phyloP scores from a whole-genome alignment of 1,284 basidiomycete genomes.

The Sporisorium iseilematis-ciliati region DNA sequence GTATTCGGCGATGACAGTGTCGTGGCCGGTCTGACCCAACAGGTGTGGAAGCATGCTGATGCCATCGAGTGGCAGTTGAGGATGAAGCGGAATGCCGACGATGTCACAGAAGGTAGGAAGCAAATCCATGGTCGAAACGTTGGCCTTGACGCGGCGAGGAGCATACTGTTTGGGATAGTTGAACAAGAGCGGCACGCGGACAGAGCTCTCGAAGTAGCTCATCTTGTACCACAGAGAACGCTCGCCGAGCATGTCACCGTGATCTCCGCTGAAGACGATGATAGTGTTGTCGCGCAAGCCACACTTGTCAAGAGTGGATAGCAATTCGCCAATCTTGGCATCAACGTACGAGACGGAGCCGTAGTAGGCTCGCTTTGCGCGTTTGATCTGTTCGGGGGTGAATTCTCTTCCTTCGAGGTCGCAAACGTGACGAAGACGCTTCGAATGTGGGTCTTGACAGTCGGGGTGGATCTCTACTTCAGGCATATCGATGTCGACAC shows the following conservation, averaged over 20 bases:
- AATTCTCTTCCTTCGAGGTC: conserved; percentile 38
- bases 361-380: conserved; percentile 44
- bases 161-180: conserved; percentile 37
- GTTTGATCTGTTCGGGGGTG: conserved; percentile 43
- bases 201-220: conserved; percentile 49
- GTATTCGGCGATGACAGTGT: conserved; percentile 43
- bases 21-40: conserved; percentile 28
- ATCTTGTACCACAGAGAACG: conserved; percentile 47
- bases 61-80: conserved; percentile 36
- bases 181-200: conserved; percentile 45
- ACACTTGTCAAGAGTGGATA: conserved; percentile 31
- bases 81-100: conserved; percentile 32
- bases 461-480: conserved; percentile 41
- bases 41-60: conserved; percentile 40
- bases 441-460: conserved; percentile 37
- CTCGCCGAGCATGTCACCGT: conserved; percentile 45
- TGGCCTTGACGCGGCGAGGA: conserved; percentile 40
- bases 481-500: conserved; percentile 43
- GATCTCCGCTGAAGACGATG: conserved; percentile 44
- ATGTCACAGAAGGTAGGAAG: conserved; percentile 42
- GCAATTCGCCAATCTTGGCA: conserved; percentile 39
- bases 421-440: conserved; percentile 42
- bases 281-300: conserved; percentile 40
- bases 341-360: conserved; percentile 42
- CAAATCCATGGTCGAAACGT: conserved; percentile 44